Evolutionary conservation across 2,329 filamentous ascomycete genomes (phyloP).

Genomic region (Aspergillus chevalieri): DNA sequence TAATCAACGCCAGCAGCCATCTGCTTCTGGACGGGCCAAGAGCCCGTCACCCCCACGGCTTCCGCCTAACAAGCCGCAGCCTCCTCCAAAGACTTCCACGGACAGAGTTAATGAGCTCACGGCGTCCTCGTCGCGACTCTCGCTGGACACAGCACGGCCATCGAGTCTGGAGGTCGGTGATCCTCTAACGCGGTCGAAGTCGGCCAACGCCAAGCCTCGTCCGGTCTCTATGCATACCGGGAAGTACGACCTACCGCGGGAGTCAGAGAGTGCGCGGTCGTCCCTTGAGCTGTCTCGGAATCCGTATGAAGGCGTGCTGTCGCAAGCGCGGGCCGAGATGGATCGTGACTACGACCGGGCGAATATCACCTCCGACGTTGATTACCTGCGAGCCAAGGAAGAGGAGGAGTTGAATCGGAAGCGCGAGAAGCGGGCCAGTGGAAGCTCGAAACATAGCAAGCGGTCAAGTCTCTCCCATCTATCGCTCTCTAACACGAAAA

Average conservation of each 20-base stretch:
- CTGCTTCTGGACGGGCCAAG: constrained; percentile 24
- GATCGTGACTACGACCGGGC: constrained; percentile 35
- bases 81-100: constrained; percentile 46
- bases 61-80: constrained; percentile 35
- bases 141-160: constrained; percentile 65
- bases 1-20: constrained; percentile 45
- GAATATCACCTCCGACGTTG: constrained; percentile 71
- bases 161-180: constrained; percentile 56
- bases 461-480: constrained; percentile 65
- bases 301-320: constrained; percentile 32
- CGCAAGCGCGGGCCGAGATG: constrained; percentile 28
- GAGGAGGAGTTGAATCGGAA: constrained; percentile 54
- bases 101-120: constrained; percentile 50
- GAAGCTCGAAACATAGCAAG: constrained; percentile 56
- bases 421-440: constrained; percentile 50
- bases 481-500: constrained; percentile 68
- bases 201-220: constrained; percentile 60
- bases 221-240: constrained; percentile 80
- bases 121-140: constrained; percentile 58
- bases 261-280: constrained; percentile 57
- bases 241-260: constrained; percentile 73
- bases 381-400: constrained; percentile 74
- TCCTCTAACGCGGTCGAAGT: constrained; percentile 51
- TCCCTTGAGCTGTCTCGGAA: constrained; percentile 28
- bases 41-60: constrained; percentile 27